Percentiles rank a stretch among this genome's conserved stretches.
These are phyloP conservation scores for Musa beccarii DNA, from an alignment of 176 grass and related monocot species.

Conservation along the genomic window DNA sequence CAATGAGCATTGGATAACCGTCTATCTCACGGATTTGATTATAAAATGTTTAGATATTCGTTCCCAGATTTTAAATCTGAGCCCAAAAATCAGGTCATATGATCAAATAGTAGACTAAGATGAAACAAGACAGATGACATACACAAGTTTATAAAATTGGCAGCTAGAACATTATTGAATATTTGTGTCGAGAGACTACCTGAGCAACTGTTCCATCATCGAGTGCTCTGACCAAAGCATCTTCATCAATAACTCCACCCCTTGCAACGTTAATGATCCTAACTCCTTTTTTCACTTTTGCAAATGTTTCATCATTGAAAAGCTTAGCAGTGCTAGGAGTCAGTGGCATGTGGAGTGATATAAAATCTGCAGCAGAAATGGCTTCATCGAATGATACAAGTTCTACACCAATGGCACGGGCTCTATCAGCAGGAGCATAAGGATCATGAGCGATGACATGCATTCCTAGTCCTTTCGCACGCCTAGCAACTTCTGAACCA, in stretches of 20 bases:
- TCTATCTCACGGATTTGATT: too few species aligned
- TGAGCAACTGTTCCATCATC: slow-evolving; percentile 6
- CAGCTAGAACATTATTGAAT: not conserved
- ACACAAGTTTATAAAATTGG: not conserved
- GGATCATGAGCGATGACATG: slow-evolving; percentile 13
- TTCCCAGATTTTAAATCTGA: too few species aligned
- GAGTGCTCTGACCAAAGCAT: slow-evolving; percentile 10
- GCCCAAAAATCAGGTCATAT: too few species aligned
- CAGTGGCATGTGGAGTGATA: slow-evolving; percentile 11
- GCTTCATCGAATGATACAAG: slow-evolving; percentile 9
- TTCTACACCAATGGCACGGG: not conserved
- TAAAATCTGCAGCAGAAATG: slow-evolving; percentile 3
- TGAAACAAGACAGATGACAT: not conserved
- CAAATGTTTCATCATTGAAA: slow-evolving; percentile 11
- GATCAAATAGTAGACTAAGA: not conserved
- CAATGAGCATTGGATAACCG: too few species aligned
- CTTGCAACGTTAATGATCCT: slow-evolving; percentile 7
- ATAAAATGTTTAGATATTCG: too few species aligned
- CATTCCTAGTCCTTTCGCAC: slow-evolving; percentile 13
- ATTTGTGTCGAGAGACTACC: not conserved
- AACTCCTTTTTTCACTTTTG: slow-evolving; percentile 13
- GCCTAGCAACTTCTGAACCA: slow-evolving; percentile 3
- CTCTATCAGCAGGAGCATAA: slow-evolving; percentile 4
- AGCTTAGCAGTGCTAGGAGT: slow-evolving; percentile 7
- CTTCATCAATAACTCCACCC: slow-evolving; percentile 12